Percentiles rank a stretch among this genome's conserved stretches.
phyloP scores from a whole-genome alignment of 176 grass and related monocot species.

The Eleusine coracana region DNA sequence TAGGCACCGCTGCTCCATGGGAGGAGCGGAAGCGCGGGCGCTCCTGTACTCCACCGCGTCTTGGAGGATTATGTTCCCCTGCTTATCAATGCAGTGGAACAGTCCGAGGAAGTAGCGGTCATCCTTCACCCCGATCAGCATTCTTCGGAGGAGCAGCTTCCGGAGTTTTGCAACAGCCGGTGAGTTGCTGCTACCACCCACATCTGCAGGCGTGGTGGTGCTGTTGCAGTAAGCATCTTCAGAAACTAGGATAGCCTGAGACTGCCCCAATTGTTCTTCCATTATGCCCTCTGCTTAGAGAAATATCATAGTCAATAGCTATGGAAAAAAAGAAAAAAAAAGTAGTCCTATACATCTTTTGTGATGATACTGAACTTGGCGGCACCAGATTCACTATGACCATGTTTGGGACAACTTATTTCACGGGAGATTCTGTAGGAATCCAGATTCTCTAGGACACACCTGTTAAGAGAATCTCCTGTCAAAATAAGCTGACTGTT shows the following conservation, averaged over 20 bases:
- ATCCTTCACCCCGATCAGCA: slow-evolving; percentile 82
- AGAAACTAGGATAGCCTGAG: not conserved
- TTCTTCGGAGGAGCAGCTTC: slow-evolving; percentile 70
- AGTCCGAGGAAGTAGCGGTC: slow-evolving; percentile 78
- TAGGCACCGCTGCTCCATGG: slow-evolving; percentile 68
- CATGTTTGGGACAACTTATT: too few relatives aligned
- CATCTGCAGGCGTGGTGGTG: not conserved
- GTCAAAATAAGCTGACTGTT: too few relatives aligned
- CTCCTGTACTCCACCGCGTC: slow-evolving; percentile 83
- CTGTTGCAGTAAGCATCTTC: slow-evolving; percentile 17
- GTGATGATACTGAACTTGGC: not conserved
- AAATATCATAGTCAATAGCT: not conserved
- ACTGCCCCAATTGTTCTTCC: slow-evolving; percentile 30
- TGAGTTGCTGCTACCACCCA: slow-evolving; percentile 39
- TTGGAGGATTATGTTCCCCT: slow-evolving; percentile 95
- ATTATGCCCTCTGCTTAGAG: slow-evolving; percentile 18
- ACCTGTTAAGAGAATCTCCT: too few relatives aligned
- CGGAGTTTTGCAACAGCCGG: slow-evolving; percentile 61
- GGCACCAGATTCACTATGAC: too few relatives aligned
- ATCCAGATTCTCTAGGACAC: too few relatives aligned
- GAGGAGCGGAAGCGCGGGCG: slow-evolving; percentile 36
- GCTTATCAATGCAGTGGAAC: slow-evolving; percentile 94
- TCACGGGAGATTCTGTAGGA: too few relatives aligned
- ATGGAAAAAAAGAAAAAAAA: not conserved
- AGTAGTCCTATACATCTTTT: not conserved